phyloP scores from a whole-genome alignment of 1,139 yeast genomes.

The Lodderomyces oxycetoniae region DNA sequence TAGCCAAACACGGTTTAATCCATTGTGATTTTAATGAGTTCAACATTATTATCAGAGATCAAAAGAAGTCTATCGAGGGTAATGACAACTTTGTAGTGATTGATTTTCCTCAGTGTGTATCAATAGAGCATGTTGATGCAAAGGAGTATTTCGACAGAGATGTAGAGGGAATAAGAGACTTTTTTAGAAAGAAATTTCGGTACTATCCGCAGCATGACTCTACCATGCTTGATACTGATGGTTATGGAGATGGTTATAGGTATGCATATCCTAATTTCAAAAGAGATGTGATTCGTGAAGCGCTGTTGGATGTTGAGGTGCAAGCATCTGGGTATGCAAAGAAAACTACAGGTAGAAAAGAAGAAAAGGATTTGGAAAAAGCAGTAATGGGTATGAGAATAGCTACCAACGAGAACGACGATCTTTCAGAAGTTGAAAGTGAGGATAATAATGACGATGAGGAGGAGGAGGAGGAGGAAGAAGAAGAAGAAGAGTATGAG shows the following conservation, averaged over 20 bases:
- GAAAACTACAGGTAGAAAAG: constrained; percentile 50
- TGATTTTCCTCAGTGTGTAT: constrained; percentile 97
- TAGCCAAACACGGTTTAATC: constrained; percentile 84
- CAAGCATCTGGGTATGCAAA: constrained; percentile 89
- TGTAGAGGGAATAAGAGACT: constrained; percentile 80
- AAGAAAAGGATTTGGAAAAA: constrained; percentile 62
- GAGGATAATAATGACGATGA: constrained; percentile 26
- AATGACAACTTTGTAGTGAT: constrained; percentile 81
- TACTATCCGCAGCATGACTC: constrained; percentile 63
- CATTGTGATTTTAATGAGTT: constrained; percentile 98
- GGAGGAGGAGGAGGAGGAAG: constrained; percentile 30
- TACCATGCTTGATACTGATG: constrained; percentile 69
- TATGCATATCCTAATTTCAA: constrained; percentile 77
- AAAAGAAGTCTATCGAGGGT: constrained; percentile 38
- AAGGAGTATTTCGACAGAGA: constrained; percentile 84
- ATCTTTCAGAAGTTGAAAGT: constrained; percentile 26
- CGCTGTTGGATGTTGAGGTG: constrained; percentile 72
- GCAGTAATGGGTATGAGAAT: constrained; percentile 67
- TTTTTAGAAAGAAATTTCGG: constrained; percentile 73
- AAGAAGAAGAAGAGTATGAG: constrained; percentile 25
- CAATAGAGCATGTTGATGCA: constrained; percentile 88
- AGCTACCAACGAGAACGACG: constrained; percentile 26
- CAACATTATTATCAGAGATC: constrained; percentile 77
- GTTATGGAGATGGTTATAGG: constrained; percentile 73
- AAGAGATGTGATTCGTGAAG: constrained; percentile 67